A percentile compares a stretch with the other conserved stretches of the same genome.
Evolutionary conservation across 176 grass and related monocot species (phyloP).

Genomic region (Oryza officinalis): DNA sequence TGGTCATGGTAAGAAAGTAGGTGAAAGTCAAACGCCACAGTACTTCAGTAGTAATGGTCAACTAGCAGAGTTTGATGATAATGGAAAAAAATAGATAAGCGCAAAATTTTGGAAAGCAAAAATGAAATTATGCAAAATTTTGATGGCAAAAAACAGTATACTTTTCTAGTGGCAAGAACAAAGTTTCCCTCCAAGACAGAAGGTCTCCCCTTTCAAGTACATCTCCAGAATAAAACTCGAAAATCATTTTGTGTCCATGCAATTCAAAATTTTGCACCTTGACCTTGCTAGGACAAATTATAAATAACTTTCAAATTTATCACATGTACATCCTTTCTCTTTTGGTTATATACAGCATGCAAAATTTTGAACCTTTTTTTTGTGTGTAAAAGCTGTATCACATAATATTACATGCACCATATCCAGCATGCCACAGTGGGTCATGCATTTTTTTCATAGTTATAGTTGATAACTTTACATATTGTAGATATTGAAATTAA

Average conservation of each 20-base stretch:
- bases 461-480: neutral
- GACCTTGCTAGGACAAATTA: neutral
- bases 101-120: too few species aligned
- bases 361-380: neutral
- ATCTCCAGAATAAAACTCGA: neutral
- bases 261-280: neutral
- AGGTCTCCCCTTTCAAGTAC: constrained; percentile 17
- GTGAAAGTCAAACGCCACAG: too few species aligned
- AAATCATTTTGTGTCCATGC: neutral
- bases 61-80: too few species aligned
- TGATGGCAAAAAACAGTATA: too few species aligned
- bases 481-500: constrained; percentile 18
- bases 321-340: neutral
- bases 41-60: too few species aligned
- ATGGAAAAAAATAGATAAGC: too few species aligned
- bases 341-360: neutral
- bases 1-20: too few species aligned
- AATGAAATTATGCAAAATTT: too few species aligned
- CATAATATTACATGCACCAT: constrained; percentile 8
- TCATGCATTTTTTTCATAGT: neutral
- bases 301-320: neutral
- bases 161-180: too few species aligned
- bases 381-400: neutral
- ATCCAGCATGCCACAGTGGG: neutral
- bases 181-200: neutral